phyloP scores from a whole-genome alignment of 768 basidiomycete genomes.

The Boletus rex-veris region DNA sequence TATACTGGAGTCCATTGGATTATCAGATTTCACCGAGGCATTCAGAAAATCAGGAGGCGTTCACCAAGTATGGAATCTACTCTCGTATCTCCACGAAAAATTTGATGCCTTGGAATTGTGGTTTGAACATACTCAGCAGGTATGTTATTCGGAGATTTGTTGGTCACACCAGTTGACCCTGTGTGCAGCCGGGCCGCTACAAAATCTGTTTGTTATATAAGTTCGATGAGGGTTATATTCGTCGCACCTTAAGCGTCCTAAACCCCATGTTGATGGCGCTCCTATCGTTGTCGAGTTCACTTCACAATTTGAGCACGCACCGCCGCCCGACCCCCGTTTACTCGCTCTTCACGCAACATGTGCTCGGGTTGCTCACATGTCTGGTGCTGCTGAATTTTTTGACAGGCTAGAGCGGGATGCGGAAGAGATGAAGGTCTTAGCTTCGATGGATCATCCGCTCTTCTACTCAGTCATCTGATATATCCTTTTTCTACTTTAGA shows the following conservation, averaged over 20 bases:
- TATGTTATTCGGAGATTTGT: neutral
- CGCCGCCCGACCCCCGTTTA: neutral
- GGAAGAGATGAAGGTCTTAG: neutral
- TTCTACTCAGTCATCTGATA: neutral
- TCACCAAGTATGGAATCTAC: neutral
- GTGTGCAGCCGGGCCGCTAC: neutral
- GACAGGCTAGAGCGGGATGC: neutral
- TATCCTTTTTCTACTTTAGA: neutral
- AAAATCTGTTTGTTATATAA: neutral
- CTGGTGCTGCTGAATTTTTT: slow-evolving; percentile 3
- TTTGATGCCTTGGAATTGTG: neutral
- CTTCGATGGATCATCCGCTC: slow-evolving; percentile 1
- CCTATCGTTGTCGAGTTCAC: neutral
- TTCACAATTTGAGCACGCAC: neutral
- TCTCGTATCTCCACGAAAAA: fast-evolving
- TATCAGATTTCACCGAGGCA: neutral
- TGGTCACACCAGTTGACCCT: neutral
- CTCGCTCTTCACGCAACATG: neutral
- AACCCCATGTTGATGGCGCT: neutral
- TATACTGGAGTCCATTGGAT: neutral
- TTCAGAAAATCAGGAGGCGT: neutral
- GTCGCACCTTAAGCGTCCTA: too few relatives aligned
- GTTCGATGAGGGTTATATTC: too few relatives aligned
- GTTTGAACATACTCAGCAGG: neutral
- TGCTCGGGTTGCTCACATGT: slow-evolving; percentile 4